Evolutionary conservation across 805 yeast species (phyloP), one percentile per base, ranked within the genome.

Genomic region (Metschnikowia cubensis): DNA sequence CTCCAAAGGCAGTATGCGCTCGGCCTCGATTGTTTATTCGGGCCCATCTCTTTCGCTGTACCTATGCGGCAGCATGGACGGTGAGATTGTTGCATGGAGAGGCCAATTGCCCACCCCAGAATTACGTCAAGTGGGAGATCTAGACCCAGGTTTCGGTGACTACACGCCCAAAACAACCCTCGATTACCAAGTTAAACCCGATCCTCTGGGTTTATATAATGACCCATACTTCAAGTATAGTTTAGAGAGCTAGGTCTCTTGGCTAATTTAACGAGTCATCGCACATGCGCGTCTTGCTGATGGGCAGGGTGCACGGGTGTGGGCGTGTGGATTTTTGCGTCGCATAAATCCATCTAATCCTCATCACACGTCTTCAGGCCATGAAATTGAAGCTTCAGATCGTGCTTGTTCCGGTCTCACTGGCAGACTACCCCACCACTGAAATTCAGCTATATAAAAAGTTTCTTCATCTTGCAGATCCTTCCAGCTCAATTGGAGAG

Each of bases 61-160:
- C 55, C 79, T 61, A 54, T 75, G 85, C 25, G 91, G 90, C 1
- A 79, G 85, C 2, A 74, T 77, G 50, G 89, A 85, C 55, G 94
- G 94, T 1, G 78, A 79, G 29, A 81, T 87, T 1, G 59, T 79
- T 0, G 66, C 69, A 0, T 87, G 90, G 89, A 44, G 50, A n/a
- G 55, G 57, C 2, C 51, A 50, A 25, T 37, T 49, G 17, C 37
- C 45, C 13, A 13, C 17, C 2, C 46, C 46, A 34, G 45, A 41
- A 6, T 20, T 32, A 22, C 46, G 32, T 10, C 39, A 32, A 15
- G 31, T 21, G 32, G 39, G 37, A 21, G 35, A 22, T 1, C n/a
- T 6, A 11, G 22, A 42, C 11, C 18, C 17, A n/a, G 29, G 7
- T 3, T 34, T 20, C 7, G 29, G 6, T n/a, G 31, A n/a, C 5